Base-by-base conservation (phyloP, 2,329 filamentous ascomycete genomes). In the Akanthomyces muscarius region DNA sequence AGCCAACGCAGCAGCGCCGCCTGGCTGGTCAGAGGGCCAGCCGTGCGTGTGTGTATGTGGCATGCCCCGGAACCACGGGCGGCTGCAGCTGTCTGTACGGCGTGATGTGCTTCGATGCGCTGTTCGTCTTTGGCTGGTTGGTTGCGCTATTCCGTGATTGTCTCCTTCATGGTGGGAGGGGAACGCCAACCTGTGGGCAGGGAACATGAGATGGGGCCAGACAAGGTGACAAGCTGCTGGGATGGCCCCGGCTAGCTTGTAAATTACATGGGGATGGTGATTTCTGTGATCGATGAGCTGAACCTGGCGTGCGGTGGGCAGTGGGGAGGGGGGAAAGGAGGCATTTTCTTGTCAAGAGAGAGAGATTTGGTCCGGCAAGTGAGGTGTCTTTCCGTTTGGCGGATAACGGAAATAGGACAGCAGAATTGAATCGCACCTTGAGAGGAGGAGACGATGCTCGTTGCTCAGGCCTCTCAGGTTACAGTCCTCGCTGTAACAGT, bases 231-330 rank as follows among this genome's bases (percentile, higher is more conserved):
- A 45, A 33, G 51, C 33, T 53, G 41, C 57, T 52, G 28, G 36
- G 48, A 52, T 61, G 44, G 14, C 25, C 56, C 57, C 18, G 16
- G 48, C 57, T 60, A 44, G 48, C 25, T 50, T 33, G n/a, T 33
- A 4, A 45, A 25, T 25, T 44, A 28, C 45, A 47, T 41, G 56
- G 58, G 41, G 16, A 33, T 25, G 54, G 54, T 45, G 18, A 33
- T 61, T 44, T 61, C 38, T 28, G 5, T 61, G 58, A 54, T 61
- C 58, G 58, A 61, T 61, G 58, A 53, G 48, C 57, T 61, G 57
- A 61, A 60, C 47, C 47, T 44, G 57, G 36, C 53, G 14, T 30
- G 38, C 44, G 13, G 21, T 38, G 38, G 38, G 23, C 41, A 56
- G 23, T 21, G 48, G 33, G 36, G 38, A 38, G 28, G 47, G n/a